Percentiles rank a stretch among this genome's conserved stretches.
Conservation (phyloP, 2,329 filamentous ascomycete species). For the Ascochyta pisi region DNA sequence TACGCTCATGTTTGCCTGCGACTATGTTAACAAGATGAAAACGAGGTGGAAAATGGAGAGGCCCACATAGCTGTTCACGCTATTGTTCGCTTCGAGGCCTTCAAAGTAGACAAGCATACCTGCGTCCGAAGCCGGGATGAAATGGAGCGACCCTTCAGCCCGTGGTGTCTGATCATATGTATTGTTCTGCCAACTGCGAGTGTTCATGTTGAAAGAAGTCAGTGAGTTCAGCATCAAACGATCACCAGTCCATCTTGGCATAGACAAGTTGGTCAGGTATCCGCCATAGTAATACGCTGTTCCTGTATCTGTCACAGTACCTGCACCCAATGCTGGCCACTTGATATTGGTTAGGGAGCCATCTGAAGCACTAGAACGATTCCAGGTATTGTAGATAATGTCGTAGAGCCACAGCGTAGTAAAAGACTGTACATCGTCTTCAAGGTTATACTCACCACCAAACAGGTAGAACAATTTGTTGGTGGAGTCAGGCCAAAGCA, state of each 20-base stretch:
- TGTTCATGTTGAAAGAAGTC: conserved; percentile 59
- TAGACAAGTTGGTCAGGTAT: conserved; percentile 62
- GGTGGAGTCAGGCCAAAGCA: conserved; percentile 64
- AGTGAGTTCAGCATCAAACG: conserved; percentile 54
- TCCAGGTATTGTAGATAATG: conserved; percentile 61
- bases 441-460: conserved; percentile 59
- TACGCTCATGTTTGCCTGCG: conserved; percentile 30
- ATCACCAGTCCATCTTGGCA: conserved; percentile 30
- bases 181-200: conserved; percentile 57
- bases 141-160: conserved; percentile 65
- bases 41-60: background rate
- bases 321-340: conserved; percentile 26
- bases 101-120: conserved; percentile 68
- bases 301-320: conserved; percentile 21
- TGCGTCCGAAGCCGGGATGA: conserved; percentile 62
- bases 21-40: conserved; percentile 3
- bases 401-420: conserved; percentile 61
- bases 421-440: conserved; percentile 46
- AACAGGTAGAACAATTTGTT: conserved; percentile 69
- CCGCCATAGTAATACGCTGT: conserved; percentile 66
- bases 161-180: conserved; percentile 58
- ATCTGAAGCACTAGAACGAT: conserved; percentile 47
- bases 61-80: conserved; percentile 12
- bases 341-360: conserved; percentile 16
- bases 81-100: conserved; percentile 50